phyloP scores from a whole-genome alignment of 225 moss, liverwort and hornwort species.

The Physcomitrellopsis africana region DNA sequence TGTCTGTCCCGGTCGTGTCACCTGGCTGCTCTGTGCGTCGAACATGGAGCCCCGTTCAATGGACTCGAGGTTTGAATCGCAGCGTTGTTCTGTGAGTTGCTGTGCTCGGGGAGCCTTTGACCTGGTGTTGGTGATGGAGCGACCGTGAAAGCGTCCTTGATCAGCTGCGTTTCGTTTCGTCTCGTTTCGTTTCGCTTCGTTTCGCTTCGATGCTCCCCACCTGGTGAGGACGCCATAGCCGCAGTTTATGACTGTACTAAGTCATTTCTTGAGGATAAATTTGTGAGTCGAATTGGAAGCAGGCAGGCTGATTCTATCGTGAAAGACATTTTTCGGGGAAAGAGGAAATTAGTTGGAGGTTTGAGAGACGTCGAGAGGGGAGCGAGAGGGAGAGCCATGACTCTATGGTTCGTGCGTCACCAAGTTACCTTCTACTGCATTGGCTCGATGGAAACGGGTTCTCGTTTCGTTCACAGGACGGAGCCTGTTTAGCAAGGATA shows the following conservation, averaged over 20 bases:
- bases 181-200: too few relatives aligned
- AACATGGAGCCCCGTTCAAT: constrained; percentile 18
- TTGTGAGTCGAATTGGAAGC: background rate
- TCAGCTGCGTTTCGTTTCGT: background rate
- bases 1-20: constrained; percentile 30
- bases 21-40: constrained; percentile 23
- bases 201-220: too few relatives aligned
- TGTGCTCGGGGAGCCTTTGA: background rate
- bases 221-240: constrained; percentile 6
- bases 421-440: too few relatives aligned
- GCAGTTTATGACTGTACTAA: constrained; percentile 16
- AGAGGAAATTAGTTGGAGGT: too few relatives aligned
- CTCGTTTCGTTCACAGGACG: too few relatives aligned
- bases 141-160: background rate
- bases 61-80: constrained; percentile 11
- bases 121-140: background rate
- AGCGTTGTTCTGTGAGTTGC: background rate
- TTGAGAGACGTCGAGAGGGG: too few relatives aligned
- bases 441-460: too few relatives aligned
- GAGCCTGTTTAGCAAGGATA: too few relatives aligned
- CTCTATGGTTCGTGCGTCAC: too few relatives aligned
- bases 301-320: background rate
- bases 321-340: background rate
- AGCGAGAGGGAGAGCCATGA: background rate
- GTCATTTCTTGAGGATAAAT: background rate